Conservation (phyloP, 2,329 filamentous ascomycete species). For the Orbilia javanica region DNA sequence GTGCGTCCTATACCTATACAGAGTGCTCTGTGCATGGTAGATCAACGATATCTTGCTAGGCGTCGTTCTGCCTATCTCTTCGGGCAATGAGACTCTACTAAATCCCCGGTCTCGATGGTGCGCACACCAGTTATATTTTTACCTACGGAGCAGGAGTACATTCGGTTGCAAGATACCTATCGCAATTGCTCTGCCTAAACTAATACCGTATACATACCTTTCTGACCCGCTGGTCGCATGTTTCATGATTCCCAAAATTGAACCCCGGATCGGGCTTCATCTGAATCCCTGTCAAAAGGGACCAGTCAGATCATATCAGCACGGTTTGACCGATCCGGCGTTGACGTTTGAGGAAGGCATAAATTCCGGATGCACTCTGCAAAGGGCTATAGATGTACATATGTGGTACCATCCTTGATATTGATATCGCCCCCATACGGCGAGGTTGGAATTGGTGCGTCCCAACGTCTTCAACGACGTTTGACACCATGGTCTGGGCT, state of each 20-base stretch:
- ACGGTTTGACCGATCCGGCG: not conserved
- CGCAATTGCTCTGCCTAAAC: slow-evolving; percentile 22
- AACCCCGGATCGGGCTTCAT: slow-evolving; percentile 38
- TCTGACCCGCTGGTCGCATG: not conserved
- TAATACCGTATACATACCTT: not conserved
- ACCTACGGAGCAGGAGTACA: too few species aligned
- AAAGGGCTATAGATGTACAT: not conserved
- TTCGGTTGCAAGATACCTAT: not conserved
- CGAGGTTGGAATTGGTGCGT: not conserved
- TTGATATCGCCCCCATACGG: not conserved
- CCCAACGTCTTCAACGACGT: not conserved
- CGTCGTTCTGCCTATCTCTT: not conserved
- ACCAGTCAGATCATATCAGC: not conserved
- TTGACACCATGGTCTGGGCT: too few species aligned
- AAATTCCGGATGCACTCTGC: not conserved
- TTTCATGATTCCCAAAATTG: slow-evolving; percentile 30
- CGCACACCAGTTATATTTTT: not conserved
- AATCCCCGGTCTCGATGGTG: not conserved
- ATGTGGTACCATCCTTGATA: slow-evolving; percentile 30
- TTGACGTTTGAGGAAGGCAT: slow-evolving; percentile 43
- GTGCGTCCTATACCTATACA: not conserved
- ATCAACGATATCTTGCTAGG: not conserved
- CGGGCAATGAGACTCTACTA: not conserved
- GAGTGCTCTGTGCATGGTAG: not conserved
- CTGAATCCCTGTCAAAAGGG: slow-evolving; percentile 15